A percentile compares a stretch with the other conserved stretches of the same genome.
Evolutionary conservation across 2,329 filamentous ascomycete species (phyloP).

Genomic region (Aspergillus niger): DNA sequence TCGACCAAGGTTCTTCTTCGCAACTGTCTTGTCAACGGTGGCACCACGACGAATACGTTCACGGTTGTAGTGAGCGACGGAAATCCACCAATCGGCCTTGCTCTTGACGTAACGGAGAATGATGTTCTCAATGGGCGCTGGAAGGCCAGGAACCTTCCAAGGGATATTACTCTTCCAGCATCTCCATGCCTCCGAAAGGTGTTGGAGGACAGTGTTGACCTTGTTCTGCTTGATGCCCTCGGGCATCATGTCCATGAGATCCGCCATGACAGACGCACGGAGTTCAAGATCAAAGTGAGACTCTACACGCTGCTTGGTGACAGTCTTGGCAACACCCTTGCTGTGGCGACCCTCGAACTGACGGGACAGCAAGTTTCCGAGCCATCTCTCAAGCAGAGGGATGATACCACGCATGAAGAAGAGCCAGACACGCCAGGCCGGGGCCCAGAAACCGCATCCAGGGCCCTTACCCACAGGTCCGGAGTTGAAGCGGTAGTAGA

Average conservation of each 20-base stretch:
- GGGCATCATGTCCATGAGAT: constrained; percentile 99
- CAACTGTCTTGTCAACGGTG: constrained; percentile 97
- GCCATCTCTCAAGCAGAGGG: constrained; percentile 92
- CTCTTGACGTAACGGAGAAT: constrained; percentile 98
- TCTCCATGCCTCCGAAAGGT: constrained; percentile 96
- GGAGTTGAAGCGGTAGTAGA: constrained; percentile 98
- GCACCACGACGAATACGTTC: constrained; percentile 95
- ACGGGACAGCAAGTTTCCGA: constrained; percentile 92
- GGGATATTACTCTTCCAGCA: constrained; percentile 99
- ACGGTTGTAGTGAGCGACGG: constrained; percentile 96
- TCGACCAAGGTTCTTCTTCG: constrained; percentile 97
- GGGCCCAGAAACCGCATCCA: constrained; percentile 98
- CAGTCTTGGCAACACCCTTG: constrained; percentile 98
- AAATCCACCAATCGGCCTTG: constrained; percentile 99
- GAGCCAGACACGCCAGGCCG: constrained; percentile 97
- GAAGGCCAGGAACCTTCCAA: constrained; percentile 96
- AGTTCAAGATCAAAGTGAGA: constrained; percentile 98
- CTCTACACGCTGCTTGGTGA: constrained; percentile 98
- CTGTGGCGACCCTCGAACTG: constrained; percentile 98
- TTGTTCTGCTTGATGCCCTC: constrained; percentile 99
- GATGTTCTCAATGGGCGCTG: constrained; percentile 97
- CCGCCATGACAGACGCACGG: constrained; percentile 96
- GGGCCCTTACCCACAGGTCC: constrained; percentile 96
- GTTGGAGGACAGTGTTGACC: constrained; percentile 95
- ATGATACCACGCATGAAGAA: constrained; percentile 99